A percentile compares a stretch with the other conserved stretches of the same genome.
phyloP scores from a whole-genome alignment of 2,329 filamentous ascomycete genomes.

The Neurospora sp. region DNA sequence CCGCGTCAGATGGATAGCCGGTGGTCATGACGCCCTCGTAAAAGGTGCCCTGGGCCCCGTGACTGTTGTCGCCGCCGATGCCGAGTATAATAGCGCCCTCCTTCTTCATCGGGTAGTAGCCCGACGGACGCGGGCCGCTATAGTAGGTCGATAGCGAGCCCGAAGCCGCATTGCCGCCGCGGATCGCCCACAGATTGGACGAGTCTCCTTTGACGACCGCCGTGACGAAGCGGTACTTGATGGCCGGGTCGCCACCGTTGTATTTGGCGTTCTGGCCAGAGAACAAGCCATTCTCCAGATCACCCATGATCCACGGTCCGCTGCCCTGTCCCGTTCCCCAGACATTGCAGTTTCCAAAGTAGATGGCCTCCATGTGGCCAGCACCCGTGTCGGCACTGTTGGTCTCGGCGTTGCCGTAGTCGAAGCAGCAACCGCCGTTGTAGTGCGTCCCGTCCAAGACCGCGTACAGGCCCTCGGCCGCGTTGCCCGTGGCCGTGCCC shows the following conservation, averaged over 20 bases:
- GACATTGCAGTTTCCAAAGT: slow-evolving; percentile 44
- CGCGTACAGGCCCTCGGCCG: slow-evolving; percentile 50
- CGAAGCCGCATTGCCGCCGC: slow-evolving; percentile 45
- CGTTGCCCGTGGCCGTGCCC: slow-evolving; percentile 45
- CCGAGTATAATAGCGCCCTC: slow-evolving; percentile 59
- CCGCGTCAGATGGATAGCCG: slow-evolving; percentile 50
- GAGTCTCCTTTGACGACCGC: slow-evolving; percentile 44
- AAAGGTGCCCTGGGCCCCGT: slow-evolving; percentile 50
- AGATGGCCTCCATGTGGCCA: slow-evolving; percentile 61
- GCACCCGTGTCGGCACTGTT: slow-evolving; percentile 44
- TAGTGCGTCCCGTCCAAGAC: slow-evolving; percentile 51
- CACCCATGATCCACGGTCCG: slow-evolving; percentile 61
- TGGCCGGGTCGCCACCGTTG: slow-evolving; percentile 42
- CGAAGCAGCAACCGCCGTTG: slow-evolving; percentile 28
- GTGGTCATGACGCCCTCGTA: slow-evolving; percentile 57
- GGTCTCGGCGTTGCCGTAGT: slow-evolving; percentile 49
- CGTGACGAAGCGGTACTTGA: slow-evolving; percentile 47
- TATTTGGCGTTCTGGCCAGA: slow-evolving; percentile 36
- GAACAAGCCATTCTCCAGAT: slow-evolving; percentile 59
- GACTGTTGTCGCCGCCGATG: slow-evolving; percentile 60
- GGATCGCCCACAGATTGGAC: slow-evolving; percentile 48
- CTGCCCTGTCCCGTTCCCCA: slow-evolving; percentile 49
- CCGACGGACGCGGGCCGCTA: slow-evolving; percentile 44
- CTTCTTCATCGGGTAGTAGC: slow-evolving; percentile 55
- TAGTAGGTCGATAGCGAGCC: slow-evolving; percentile 50